Base-by-base conservation (phyloP, 345 rosid genomes). In the Fremontodendron californicum region DNA sequence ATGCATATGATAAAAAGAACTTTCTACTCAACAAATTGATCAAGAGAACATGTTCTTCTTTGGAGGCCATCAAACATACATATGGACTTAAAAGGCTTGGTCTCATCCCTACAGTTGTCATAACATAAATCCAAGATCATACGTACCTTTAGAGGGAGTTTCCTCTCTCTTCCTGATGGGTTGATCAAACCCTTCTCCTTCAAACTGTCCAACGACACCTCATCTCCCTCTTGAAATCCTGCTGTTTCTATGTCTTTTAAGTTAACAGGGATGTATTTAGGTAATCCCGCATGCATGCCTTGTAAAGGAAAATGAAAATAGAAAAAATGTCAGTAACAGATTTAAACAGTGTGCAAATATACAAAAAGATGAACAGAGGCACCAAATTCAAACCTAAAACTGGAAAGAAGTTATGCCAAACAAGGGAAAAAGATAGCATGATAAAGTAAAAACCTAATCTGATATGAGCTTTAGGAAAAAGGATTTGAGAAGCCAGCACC, bases 81-180 rank as follows among this genome's bases (percentile, higher is more conserved):
- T 4, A 61, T 12, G 18, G 5, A 29, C 37, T 11, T 15, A 64
- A 64, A 19, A 64, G 45, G 23, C n/a, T 6, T 15, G 4, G 23
- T 33, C 69, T 16, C 45, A 64, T 16, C 42, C 70, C 15, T 64
- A 1, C 46, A 18, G 6, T 39, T 18, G 25, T 48, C 21, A 16
- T 1, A 19, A 46, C 15, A 31, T 16, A 18, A 43, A 25, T 49
- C 19, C 73, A 18, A 65, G 37, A 33, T 57, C 33, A 46, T 39
- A 35, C 3, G 19, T 79, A 92, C 98, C 98, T 93, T 94, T 23
- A 93, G 74, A 74, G 98, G 97, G 16, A 94, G 97, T 77, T 75
- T 91, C 82, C 94, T 86, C 87, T 94, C 98, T 78, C 97, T 89
- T 78, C 98, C 97, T 23, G 98, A 91, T 73, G 97, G 98, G 73